phyloP scores from a whole-genome alignment of 202 grass and related monocot genomes.

The Musa balbisiana region DNA sequence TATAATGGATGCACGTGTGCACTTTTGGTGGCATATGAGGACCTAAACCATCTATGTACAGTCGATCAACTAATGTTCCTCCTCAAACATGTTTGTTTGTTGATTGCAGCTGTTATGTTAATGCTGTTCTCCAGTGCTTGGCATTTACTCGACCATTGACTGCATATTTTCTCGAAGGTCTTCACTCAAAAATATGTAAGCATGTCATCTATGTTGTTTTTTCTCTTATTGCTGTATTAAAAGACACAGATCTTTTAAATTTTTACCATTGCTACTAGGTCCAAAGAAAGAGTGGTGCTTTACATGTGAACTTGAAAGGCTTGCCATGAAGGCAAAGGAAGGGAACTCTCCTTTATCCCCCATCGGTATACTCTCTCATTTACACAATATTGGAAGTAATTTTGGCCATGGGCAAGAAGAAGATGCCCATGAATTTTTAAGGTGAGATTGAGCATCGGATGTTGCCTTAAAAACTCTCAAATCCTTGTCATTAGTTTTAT shows the following conservation, averaged over 20 bases:
- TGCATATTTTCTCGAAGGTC: constrained; percentile 61
- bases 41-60: not conserved
- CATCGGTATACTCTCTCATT: constrained; percentile 56
- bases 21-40: not conserved
- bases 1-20: not conserved
- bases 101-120: constrained; percentile 83
- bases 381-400: constrained; percentile 46
- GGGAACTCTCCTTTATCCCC: constrained; percentile 60
- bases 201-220: constrained; percentile 26
- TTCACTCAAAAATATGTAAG: constrained; percentile 81
- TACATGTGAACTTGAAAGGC: constrained; percentile 72
- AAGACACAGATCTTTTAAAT: not conserved
- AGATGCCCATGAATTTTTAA: constrained; percentile 96
- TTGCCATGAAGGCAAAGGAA: constrained; percentile 44
- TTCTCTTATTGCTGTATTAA: constrained; percentile 10
- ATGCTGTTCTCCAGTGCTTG: constrained; percentile 89
- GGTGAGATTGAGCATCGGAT: constrained; percentile 31
- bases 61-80: not conserved
- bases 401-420: constrained; percentile 57
- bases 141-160: constrained; percentile 82
- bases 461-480: constrained; percentile 9
- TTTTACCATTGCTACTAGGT: constrained; percentile 44
- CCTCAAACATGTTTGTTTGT: constrained; percentile 18
- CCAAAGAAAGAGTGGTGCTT: constrained; percentile 75
- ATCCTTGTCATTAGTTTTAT: constrained; percentile 1